These are phyloP conservation scores for Microsporum canis DNA, from an alignment of 2,329 filamentous ascomycete genomes.

Conservation along the genomic window DNA sequence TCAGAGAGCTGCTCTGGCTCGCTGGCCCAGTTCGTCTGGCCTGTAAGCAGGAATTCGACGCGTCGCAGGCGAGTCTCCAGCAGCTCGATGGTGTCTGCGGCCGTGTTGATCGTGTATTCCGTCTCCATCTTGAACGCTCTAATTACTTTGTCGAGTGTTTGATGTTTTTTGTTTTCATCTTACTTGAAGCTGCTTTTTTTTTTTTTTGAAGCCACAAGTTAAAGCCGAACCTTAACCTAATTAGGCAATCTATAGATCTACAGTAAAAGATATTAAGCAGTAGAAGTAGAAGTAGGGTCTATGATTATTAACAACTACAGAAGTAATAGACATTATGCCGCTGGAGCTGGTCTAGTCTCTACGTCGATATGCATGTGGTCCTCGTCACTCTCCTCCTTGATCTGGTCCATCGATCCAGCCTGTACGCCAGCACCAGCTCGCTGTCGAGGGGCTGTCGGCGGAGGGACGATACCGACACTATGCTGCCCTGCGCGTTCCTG, in stretches of 20 bases:
- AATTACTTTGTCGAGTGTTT: neutral
- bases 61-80: conserved; percentile 35
- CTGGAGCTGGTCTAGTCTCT: neutral
- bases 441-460: neutral
- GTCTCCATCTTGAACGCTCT: neutral
- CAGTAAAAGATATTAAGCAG: neutral
- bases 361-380: conserved; percentile 5
- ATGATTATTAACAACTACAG: neutral
- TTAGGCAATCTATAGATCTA: neutral
- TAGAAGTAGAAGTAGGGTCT: neutral
- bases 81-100: conserved; percentile 33
- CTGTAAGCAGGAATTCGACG: conserved; percentile 36
- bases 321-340: neutral
- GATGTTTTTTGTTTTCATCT: neutral
- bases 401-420: neutral
- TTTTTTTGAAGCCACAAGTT: neutral
- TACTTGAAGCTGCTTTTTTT: neutral
- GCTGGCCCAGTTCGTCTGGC: conserved; percentile 32
- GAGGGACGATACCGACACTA: neutral
- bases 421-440: neutral
- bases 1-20: conserved; percentile 18
- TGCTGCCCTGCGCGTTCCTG: neutral
- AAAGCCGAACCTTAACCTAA: neutral
- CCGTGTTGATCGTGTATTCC: conserved; percentile 16
- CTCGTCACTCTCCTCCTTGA: conserved; percentile 3